Base-by-base conservation (phyloP, 192 early-diverging fungal genomes). In the Geranomyces variabilis region DNA sequence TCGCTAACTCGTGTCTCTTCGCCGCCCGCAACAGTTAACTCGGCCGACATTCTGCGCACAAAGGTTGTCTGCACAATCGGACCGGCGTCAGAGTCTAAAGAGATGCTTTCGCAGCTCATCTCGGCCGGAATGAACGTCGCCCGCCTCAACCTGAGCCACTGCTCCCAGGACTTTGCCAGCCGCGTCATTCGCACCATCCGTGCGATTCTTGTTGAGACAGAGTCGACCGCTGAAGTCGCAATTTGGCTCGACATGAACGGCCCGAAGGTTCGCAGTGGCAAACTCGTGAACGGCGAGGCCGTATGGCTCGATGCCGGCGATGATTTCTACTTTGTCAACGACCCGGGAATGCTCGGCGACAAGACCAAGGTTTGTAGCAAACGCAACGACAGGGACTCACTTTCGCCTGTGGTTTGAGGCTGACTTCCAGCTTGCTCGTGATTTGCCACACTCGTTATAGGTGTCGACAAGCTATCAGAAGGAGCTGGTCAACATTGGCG, bases 241-340 rank as follows among this genome's bases (percentile, higher is more conserved):
- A 79, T 86, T 36, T 85, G 83, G 86, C 41, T 88, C 45, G 86
- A 88, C 64, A 80, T 84, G 68, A 88, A 88, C 66, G 86, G 86
- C 3, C 86, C 86, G 26, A 88, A 88, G 80, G 79, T 88, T 41
- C 61, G 83, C 63, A 84, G 70, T n/a, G 86, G 86, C 7, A 84
- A 78, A 43, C 74, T 87, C n/a, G 61, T 12, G 36, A 66, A 77
- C 47, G 78, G 79, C 1, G 59, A 73, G 47, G 73, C 81, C 26
- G 82, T 88, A 14, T 61, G 71, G 33, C 63, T 88, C 19, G 74
- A 63, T 10, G 74, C 72, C 14, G 86, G 86, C 9, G 73, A 84
- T 21, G 82, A 88, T 21, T 88, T 88, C 65, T 79, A 58, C 53
- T 84, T 88, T 58, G 80, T 86, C 59, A 88, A 88, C 73, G 86